Evolutionary conservation across 2,329 filamentous ascomycete species (phyloP).

Genomic region (Claviceps purpurea): DNA sequence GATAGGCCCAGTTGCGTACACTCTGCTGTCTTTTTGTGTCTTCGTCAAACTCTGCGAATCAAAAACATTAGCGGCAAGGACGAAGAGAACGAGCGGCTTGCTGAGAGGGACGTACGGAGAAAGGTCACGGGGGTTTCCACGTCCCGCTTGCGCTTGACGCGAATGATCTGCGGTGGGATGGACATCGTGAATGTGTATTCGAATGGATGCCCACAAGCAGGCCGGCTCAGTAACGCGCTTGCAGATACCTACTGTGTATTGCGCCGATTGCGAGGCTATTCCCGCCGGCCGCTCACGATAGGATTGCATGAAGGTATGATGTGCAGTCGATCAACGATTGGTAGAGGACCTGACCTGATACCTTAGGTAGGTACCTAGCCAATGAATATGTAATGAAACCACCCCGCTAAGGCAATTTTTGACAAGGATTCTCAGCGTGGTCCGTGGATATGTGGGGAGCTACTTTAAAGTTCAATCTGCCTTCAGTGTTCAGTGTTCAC

Average conservation of each 20-base stretch:
- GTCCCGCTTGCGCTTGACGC: slow-evolving; percentile 47
- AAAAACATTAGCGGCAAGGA: slow-evolving; percentile 4
- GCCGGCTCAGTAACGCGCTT: not conserved
- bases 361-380: too few species aligned
- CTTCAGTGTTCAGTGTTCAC: too few species aligned
- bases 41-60: slow-evolving; percentile 33
- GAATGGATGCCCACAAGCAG: not conserved
- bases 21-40: slow-evolving; percentile 39
- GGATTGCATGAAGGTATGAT: too few species aligned
- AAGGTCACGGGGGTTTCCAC: slow-evolving; percentile 41
- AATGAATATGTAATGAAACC: not conserved
- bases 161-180: slow-evolving; percentile 43
- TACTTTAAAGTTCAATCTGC: not conserved
- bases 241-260: too few species aligned
- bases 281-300: not conserved
- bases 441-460: not conserved
- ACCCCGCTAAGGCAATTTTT: not conserved
- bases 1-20: slow-evolving; percentile 40
- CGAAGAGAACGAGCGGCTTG: slow-evolving; percentile 2
- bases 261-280: not conserved
- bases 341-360: too few species aligned
- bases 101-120: slow-evolving; percentile 30
- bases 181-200: slow-evolving; percentile 29
- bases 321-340: too few species aligned
- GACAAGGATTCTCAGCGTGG: not conserved